These are phyloP conservation scores for Mangifera indica DNA, from an alignment of 345 rosid species.

Conservation along the genomic window DNA sequence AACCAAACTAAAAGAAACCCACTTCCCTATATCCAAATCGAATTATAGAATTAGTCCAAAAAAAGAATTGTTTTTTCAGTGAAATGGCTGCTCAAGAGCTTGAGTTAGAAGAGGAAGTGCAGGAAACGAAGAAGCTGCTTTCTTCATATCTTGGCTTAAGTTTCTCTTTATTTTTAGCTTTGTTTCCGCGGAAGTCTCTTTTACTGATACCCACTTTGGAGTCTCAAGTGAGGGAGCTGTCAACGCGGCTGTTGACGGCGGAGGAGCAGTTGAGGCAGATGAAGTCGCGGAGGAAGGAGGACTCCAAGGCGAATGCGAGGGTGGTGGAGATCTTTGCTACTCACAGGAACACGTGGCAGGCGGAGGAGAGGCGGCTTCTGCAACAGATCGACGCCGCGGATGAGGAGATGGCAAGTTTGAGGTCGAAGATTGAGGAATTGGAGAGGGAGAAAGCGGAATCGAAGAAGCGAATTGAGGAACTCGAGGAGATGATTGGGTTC, in stretches of 20 bases:
- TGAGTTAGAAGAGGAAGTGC: constrained; percentile 10
- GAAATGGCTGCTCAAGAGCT: constrained; percentile 21
- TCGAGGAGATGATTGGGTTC: constrained; percentile 74
- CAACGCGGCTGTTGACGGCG: constrained; percentile 47
- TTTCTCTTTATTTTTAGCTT: constrained; percentile 70
- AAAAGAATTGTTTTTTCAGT: no score
- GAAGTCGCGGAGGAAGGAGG: constrained; percentile 86
- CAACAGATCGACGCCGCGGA: constrained; percentile 55
- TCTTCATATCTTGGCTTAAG: constrained; percentile 66
- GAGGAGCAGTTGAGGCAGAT: constrained; percentile 85
- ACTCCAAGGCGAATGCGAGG: constrained; percentile 90
- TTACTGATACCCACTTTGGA: constrained; percentile 47
- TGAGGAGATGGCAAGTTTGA: constrained; percentile 44
- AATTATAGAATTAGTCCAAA: no score
- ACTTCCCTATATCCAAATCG: no score
- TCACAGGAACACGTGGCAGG: constrained; percentile 86
- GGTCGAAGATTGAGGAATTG: constrained; percentile 50
- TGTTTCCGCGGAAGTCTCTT: constrained; percentile 51
- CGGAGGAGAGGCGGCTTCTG: constrained; percentile 72
- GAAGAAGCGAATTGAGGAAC: constrained; percentile 43
- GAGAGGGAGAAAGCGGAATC: constrained; percentile 62
- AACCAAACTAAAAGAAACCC: no score
- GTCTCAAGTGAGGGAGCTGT: constrained; percentile 49
- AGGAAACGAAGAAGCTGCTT: constrained; percentile 36
- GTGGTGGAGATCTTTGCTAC: constrained; percentile 95